Base-by-base conservation (phyloP, 2,329 filamentous ascomycete species). In the Scortechinia acanthostroma region DNA sequence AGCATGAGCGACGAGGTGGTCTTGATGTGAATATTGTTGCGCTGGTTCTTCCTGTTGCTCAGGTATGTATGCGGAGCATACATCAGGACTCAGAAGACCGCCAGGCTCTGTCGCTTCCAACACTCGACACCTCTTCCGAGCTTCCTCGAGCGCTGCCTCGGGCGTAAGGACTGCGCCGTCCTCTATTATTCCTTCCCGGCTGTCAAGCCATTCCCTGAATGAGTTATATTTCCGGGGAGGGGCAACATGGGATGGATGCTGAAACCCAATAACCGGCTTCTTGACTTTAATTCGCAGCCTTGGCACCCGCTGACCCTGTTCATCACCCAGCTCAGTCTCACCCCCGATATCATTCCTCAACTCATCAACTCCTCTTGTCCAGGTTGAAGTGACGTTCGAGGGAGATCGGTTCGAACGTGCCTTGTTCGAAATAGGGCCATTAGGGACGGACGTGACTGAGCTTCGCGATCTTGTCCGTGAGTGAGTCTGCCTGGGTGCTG, bases 11-110 rank as follows among this genome's bases (percentile, higher is more conserved):
- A 86, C 72, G 45, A 97, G 73, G 58, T 97, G 88, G 56, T 97
- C 91, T 57, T 80, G 77, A 53, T 94, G 90, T n/a, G 86, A 82
- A 71, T 88, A 97, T 55, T 93, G 88, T 44, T 77, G 74, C 0
- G 80, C 77, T 0, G 94, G 86, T 46, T 88, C 82, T 48, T 68
- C 69, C 22, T 76, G 74, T 13, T 80, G 71, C 50, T 93, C 87
- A 0, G 87, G 86, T 16, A 82, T 73, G 53, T 87, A 93, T 20
- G 84, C 66, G 2, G 82, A 83, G 58, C 87, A 91, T 48, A 75
- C 73, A 48, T 81, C 79, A 45, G 74, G 68, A 43, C 85, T 89
- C 21, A 96, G 71, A 3, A 90, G 60, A 2, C 89, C 88, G 15
- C 90, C 91, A 3, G 82, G 77, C 54, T 87, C 73, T 3, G 80